Conservation (phyloP, 257 asterid genomes). For the Echites panduratus region DNA sequence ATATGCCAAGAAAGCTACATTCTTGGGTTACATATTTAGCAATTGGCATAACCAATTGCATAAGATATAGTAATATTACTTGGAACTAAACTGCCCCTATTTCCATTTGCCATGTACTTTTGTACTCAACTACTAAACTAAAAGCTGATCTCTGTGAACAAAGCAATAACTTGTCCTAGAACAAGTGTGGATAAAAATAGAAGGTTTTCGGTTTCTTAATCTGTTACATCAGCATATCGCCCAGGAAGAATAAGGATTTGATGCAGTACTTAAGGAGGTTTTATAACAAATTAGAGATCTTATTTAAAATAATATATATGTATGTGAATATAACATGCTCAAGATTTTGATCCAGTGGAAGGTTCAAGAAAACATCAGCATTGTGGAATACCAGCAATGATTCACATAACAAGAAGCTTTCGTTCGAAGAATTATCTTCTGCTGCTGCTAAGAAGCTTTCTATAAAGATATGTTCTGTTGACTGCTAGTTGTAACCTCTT, state of each 20-base stretch:
- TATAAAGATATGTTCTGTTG: constrained; percentile 17
- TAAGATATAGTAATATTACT: too few species aligned
- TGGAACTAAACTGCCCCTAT: too few species aligned
- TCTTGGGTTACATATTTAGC: background rate
- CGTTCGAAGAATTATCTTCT: background rate
- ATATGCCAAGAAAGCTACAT: background rate
- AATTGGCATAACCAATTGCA: background rate
- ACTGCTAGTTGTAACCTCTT: constrained; percentile 27
- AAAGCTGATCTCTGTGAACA: too few species aligned
- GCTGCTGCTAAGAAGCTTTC: constrained; percentile 9
- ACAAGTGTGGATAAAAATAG: too few species aligned
- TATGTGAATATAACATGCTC: background rate
- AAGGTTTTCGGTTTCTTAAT: too few species aligned
- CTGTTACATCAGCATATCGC: too few species aligned
- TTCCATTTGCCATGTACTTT: too few species aligned
- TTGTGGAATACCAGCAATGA: background rate
- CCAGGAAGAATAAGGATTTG: too few species aligned
- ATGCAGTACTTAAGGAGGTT: background rate
- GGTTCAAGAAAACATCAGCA: background rate
- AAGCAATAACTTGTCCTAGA: too few species aligned
- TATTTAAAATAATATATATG: too few species aligned
- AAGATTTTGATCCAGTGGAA: background rate
- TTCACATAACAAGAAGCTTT: background rate
- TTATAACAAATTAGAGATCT: background rate
- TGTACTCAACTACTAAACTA: too few species aligned